Conservation (phyloP, 2,329 filamentous ascomycete species). For the Simplicillium aogashimaense region DNA sequence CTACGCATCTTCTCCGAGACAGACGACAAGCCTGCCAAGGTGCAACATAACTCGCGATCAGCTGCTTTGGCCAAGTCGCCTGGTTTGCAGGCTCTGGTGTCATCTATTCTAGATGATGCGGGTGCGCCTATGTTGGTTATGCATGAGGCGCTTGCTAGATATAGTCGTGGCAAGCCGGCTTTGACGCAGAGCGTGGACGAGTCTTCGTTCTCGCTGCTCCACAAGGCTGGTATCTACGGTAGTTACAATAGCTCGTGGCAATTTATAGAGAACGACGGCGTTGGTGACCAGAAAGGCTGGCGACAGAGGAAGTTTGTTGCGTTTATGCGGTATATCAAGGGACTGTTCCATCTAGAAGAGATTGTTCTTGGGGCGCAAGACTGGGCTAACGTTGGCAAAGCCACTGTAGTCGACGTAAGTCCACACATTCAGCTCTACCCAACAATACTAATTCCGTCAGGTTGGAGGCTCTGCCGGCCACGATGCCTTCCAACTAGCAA, state of each 20-base stretch:
- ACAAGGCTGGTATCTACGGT: conserved; percentile 18
- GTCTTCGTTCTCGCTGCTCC: conserved; percentile 25
- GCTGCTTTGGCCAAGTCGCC: conserved; percentile 22
- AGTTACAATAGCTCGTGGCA: conserved; percentile 25
- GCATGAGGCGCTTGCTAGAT: conserved; percentile 20
- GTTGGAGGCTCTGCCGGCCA: conserved; percentile 33
- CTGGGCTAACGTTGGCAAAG: conserved; percentile 24
- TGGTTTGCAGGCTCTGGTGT: conserved; percentile 24
- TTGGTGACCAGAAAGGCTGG: conserved; percentile 25
- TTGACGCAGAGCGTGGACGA: conserved; percentile 22
- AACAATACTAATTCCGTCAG: conserved; percentile 11
- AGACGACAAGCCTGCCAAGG: conserved; percentile 12
- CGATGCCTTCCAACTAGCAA: conserved; percentile 28
- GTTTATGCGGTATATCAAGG: conserved; percentile 28
- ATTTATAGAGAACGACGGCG: conserved; percentile 28
- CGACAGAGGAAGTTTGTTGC: conserved; percentile 26
- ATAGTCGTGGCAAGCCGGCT: conserved; percentile 17
- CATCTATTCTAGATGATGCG: conserved; percentile 25
- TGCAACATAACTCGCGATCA: conserved; percentile 27
- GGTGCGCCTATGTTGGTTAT: conserved; percentile 25
- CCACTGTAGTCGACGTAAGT: conserved; percentile 30
- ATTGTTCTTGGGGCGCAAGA: conserved; percentile 22
- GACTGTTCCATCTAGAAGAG: conserved; percentile 25
- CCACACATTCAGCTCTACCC: neutral
- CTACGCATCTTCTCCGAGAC: conserved; percentile 25